A percentile compares a stretch with the other conserved stretches of the same genome.
phyloP scores from a whole-genome alignment of 2,329 filamentous ascomycete species.

The Sporothrix sp. region DNA sequence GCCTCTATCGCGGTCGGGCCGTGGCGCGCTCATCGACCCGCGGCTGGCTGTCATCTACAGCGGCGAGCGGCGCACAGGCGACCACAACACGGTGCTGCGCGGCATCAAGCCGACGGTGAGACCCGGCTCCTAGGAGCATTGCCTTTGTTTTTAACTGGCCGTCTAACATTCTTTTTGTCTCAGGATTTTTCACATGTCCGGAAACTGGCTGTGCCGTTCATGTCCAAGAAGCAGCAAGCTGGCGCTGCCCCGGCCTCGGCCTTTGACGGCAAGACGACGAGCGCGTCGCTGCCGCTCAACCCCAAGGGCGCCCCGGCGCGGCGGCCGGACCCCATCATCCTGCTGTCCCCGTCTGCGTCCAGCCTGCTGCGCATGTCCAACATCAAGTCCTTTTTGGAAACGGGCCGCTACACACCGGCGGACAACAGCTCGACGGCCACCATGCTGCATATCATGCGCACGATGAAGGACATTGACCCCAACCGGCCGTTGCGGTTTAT shows the following conservation, averaged over 20 bases:
- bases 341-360: conserved; percentile 90
- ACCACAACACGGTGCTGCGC: conserved; percentile 78
- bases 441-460: conserved; percentile 76
- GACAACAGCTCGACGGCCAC: conserved; percentile 61
- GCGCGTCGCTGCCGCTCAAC: conserved; percentile 41
- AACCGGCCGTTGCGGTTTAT: conserved; percentile 79
- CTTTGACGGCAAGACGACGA: conserved; percentile 31
- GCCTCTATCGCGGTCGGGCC: conserved; percentile 42
- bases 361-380: conserved; percentile 92
- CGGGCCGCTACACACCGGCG: conserved; percentile 69
- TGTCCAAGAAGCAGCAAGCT: conserved; percentile 48
- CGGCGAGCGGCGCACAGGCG: conserved; percentile 82
- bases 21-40: conserved; percentile 61
- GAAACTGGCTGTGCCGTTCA: conserved; percentile 71
- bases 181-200: conserved; percentile 92
- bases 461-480: conserved; percentile 61
- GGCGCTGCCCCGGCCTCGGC: conserved; percentile 20
- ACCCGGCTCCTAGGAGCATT: not conserved
- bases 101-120: conserved; percentile 82
- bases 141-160: not conserved
- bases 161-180: not conserved
- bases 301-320: conserved; percentile 36
- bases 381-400: conserved; percentile 85
- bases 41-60: conserved; percentile 81
- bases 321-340: conserved; percentile 76